Evolutionary conservation across 148 eudicot genomes (phyloP).

Genomic region (Fagopyrum homotropicum): DNA sequence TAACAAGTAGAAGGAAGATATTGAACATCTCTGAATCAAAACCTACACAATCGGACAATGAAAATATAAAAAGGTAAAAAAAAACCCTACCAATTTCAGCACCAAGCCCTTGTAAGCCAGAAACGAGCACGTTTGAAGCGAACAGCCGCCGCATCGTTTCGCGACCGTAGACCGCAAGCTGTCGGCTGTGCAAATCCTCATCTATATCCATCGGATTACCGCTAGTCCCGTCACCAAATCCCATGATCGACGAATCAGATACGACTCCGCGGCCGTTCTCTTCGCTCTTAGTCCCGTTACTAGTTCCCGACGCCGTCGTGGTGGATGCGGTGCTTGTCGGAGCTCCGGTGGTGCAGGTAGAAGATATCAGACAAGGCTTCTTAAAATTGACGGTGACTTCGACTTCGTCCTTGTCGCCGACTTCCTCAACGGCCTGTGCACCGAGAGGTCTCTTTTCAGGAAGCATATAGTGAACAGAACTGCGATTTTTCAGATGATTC

Average conservation of each 20-base stretch:
- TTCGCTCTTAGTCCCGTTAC: constrained; percentile 15
- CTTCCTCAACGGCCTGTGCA: constrained; percentile 41
- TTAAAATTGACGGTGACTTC: constrained; percentile 27
- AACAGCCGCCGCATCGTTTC: constrained; percentile 80
- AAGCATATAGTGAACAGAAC: constrained; percentile 67
- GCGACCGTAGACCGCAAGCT: constrained; percentile 77
- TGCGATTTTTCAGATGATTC: constrained; percentile 14
- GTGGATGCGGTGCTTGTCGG: constrained; percentile 9
- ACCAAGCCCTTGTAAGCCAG: constrained; percentile 82
- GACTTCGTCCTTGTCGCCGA: constrained; percentile 17
- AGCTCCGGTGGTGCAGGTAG: constrained; percentile 18
- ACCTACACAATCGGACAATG: neutral
- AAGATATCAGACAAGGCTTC: constrained; percentile 34
- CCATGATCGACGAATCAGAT: constrained; percentile 26
- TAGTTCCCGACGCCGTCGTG: constrained; percentile 13
- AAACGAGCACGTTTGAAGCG: constrained; percentile 59
- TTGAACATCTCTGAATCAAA: neutral
- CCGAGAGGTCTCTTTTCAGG: constrained; percentile 59
- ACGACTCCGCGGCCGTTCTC: constrained; percentile 21
- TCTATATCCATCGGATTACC: constrained; percentile 43
- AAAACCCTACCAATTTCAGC: constrained; percentile 58
- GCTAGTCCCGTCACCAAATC: constrained; percentile 14
- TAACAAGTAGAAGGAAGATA: neutral
- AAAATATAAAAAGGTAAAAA: neutral
- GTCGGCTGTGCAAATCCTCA: constrained; percentile 84